phyloP scores from a whole-genome alignment of 2,329 filamentous ascomycete genomes.

The Pseudocercospora fijiensis region DNA sequence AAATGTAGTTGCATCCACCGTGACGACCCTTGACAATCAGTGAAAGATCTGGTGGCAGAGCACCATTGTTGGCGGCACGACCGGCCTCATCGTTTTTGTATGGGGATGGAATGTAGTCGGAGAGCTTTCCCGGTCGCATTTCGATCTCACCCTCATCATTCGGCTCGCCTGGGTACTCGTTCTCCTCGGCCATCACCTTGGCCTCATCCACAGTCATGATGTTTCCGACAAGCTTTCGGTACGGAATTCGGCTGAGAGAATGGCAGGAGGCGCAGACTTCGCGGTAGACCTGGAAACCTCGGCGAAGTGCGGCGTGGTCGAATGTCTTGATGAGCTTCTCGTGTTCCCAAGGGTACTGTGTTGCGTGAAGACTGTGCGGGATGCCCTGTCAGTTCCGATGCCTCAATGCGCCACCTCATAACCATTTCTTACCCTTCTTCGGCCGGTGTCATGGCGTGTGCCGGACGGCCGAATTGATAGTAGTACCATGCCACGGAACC shows the following conservation, averaged over 20 bases:
- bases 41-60: constrained; percentile 93
- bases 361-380: constrained; percentile 74
- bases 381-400: constrained; percentile 18
- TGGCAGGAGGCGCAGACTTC: constrained; percentile 98
- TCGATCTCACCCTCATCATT: constrained; percentile 98
- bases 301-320: constrained; percentile 94
- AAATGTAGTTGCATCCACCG: constrained; percentile 98
- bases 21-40: constrained; percentile 97
- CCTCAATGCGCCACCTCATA: constrained; percentile 5
- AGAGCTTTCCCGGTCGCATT: constrained; percentile 97
- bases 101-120: constrained; percentile 89
- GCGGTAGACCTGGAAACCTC: constrained; percentile 98
- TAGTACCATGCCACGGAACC: constrained; percentile 97
- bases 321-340: constrained; percentile 89
- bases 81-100: constrained; percentile 99
- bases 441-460: constrained; percentile 84
- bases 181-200: constrained; percentile 94
- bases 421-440: constrained; percentile 85
- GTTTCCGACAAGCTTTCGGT: constrained; percentile 84
- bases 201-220: constrained; percentile 96
- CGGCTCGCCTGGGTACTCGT: constrained; percentile 97
- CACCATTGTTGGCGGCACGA: constrained; percentile 96
- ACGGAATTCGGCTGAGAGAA: constrained; percentile 90
- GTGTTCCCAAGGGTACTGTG: constrained; percentile 95
- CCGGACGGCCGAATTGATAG: constrained; percentile 86